A percentile compares a stretch with the other conserved stretches of the same genome.
Evolutionary conservation across 768 basidiomycete species (phyloP).

Genomic region (Trametes cinnabarina): DNA sequence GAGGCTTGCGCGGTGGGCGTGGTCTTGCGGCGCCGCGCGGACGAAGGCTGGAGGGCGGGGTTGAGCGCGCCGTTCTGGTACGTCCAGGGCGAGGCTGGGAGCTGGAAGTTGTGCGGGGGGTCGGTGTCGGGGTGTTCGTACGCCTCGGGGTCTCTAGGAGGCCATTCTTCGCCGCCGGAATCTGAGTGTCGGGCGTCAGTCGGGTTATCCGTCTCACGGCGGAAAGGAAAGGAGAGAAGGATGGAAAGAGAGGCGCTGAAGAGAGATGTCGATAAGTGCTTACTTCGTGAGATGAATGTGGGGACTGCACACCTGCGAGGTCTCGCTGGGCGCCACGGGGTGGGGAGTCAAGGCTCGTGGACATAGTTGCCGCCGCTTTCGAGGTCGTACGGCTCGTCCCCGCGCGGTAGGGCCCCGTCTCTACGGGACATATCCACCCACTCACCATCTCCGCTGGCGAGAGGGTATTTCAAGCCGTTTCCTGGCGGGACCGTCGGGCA

Average conservation of each 20-base stretch:
- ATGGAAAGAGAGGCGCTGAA: neutral
- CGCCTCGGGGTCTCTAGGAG: conserved; percentile 61
- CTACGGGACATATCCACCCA: conserved; percentile 45
- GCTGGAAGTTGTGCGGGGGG: conserved; percentile 40
- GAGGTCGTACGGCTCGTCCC: conserved; percentile 1
- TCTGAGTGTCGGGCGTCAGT: conserved; percentile 30
- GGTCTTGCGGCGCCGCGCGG: conserved; percentile 26
- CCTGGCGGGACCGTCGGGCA: conserved; percentile 70
- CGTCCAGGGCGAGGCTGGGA: conserved; percentile 77
- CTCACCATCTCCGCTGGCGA: conserved; percentile 75
- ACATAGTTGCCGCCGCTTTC: conserved; percentile 9
- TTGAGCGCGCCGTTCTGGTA: conserved; percentile 78
- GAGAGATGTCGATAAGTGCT: conserved; percentile 12
- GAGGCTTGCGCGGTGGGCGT: conserved; percentile 31
- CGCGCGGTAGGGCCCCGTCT: neutral
- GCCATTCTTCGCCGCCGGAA: conserved; percentile 53
- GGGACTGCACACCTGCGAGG: conserved; percentile 10
- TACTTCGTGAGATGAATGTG: conserved; percentile 9
- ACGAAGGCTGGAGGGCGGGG: conserved; percentile 62
- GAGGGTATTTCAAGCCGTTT: conserved; percentile 73
- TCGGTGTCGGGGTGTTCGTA: conserved; percentile 24
- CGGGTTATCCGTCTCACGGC: neutral
- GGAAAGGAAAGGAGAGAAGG: neutral
- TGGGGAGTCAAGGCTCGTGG: conserved; percentile 8
- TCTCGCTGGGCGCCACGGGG: neutral